These are phyloP conservation scores for Cyberlindnera subsufficiens DNA, from an alignment of 805 yeast species.

Conservation along the genomic window DNA sequence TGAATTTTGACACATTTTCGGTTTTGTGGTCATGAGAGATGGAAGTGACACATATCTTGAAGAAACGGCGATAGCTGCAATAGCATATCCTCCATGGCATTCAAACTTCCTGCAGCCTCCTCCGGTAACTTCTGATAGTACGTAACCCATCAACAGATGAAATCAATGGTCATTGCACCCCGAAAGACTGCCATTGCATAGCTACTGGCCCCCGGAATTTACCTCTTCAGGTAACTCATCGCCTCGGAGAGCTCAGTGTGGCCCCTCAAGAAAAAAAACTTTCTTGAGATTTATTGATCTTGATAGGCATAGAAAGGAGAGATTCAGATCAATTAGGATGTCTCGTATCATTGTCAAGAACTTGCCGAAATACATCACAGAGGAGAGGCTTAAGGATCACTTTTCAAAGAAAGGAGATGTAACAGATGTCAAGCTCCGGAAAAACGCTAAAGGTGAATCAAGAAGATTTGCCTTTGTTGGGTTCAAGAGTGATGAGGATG, in stretches of 20 bases:
- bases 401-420: slow-evolving; percentile 58
- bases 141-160: too few relatives aligned
- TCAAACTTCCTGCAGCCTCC: too few relatives aligned
- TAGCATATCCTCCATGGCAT: too few relatives aligned
- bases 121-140: too few relatives aligned
- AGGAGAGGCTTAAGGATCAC: slow-evolving; percentile 62
- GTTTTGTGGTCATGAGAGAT: too few relatives aligned
- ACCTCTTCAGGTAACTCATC: neutral
- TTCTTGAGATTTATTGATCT: neutral
- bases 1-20: too few relatives aligned
- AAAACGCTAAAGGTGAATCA: slow-evolving; percentile 76
- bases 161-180: too few relatives aligned
- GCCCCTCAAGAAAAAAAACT: neutral
- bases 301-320: too few relatives aligned
- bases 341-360: slow-evolving; percentile 92
- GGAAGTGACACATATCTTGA: too few relatives aligned
- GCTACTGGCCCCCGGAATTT: neutral
- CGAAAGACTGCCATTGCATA: too few relatives aligned
- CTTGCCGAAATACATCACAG: slow-evolving; percentile 71
- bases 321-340: slow-evolving; percentile 28
- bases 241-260: neutral
- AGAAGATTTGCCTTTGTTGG: slow-evolving; percentile 94
- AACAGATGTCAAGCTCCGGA: slow-evolving; percentile 85
- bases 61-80: too few relatives aligned
- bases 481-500: slow-evolving; percentile 66